Evolutionary conservation across 345 rosid genomes (phyloP).

Genomic region (Alliaria petiolata): DNA sequence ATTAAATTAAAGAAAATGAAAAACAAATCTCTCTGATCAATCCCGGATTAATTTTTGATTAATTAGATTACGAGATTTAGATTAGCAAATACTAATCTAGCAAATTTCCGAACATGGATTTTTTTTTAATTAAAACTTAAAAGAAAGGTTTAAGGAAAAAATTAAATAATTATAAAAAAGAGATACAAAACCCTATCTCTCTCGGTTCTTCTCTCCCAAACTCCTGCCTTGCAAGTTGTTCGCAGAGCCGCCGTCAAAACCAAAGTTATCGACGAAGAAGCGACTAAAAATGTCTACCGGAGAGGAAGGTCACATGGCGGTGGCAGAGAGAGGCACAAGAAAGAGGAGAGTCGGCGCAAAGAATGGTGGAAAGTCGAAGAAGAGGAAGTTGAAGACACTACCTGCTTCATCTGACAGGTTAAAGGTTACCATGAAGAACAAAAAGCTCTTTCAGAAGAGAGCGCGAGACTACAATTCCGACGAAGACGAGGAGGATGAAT

Average conservation of each 20-base stretch:
- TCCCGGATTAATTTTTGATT: no score
- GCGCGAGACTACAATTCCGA: constrained; percentile 89
- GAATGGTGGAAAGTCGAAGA: constrained; percentile 44
- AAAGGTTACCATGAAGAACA: constrained; percentile 50
- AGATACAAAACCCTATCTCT: constrained; percentile 12
- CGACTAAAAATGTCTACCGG: constrained; percentile 22
- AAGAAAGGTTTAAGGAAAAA: no score
- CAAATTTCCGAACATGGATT: no score
- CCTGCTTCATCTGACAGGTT: constrained; percentile 39
- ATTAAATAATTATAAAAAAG: background rate
- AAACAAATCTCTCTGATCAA: no score
- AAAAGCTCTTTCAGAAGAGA: constrained; percentile 59
- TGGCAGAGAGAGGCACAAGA: constrained; percentile 29
- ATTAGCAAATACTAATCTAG: no score
- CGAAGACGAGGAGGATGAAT: constrained; percentile 45
- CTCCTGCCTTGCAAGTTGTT: background rate
- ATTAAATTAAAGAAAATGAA: no score
- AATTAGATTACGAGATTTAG: no score
- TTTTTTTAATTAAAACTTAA: no score
- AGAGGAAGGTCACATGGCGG: constrained; percentile 34
- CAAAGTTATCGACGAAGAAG: background rate
- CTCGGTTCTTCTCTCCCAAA: background rate
- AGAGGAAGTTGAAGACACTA: constrained; percentile 46
- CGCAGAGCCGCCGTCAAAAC: constrained; percentile 13
- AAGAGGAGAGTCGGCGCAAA: constrained; percentile 53